Base-by-base conservation (phyloP, 2,329 filamentous ascomycete species). In the Kalmusia sp. region DNA sequence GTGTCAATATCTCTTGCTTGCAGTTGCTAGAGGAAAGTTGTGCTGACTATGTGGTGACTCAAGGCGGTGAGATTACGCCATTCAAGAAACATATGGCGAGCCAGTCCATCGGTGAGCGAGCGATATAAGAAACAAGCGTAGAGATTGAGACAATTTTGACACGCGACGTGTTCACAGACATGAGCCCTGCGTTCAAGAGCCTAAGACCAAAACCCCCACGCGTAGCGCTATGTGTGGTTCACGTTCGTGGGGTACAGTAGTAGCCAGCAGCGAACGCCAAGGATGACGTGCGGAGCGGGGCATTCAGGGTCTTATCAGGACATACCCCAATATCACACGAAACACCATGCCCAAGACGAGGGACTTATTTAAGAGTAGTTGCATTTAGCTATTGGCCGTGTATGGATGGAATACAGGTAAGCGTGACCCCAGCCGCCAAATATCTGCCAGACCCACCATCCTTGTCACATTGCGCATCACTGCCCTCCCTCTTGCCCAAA, bases 11-110 rank as follows among this genome's bases (percentile, higher is more conserved):
- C 22, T 22, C 9, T 22, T 21, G 14, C 30, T 22, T 21, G 41
- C 33, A 35, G 15, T 33, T 34, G 22, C 14, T 27, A 28, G 27
- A 34, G 28, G 39, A 30, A 27, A 43, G 39, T 37, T 21, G 38
- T 37, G 21, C 25, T 27, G 33, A 44, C 2, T 33, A 19, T 46
- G 46, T 49, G 57, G 49, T 54, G 51, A 54, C 51, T 65, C 55
- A 59, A 40, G 47, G 57, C 52, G 57, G 53, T 64, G 55, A 57
- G 64, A 72, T 73, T 63, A 69, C 70, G 68, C 70, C 68, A 73
- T 73, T 61, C 55, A 54, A 46, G 53, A 60, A 55, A 59, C 52
- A 54, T 56, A 68, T 70, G 59, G 57, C 61, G 62, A 59, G 46
- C 58, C 48, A 47, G 37, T 39, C 54, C 49, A 61, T 55, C 52